A percentile compares a stretch with the other conserved stretches of the same genome.
Evolutionary conservation across 176 grass and related monocot genomes (phyloP).

Genomic region (Chloris gayana): DNA sequence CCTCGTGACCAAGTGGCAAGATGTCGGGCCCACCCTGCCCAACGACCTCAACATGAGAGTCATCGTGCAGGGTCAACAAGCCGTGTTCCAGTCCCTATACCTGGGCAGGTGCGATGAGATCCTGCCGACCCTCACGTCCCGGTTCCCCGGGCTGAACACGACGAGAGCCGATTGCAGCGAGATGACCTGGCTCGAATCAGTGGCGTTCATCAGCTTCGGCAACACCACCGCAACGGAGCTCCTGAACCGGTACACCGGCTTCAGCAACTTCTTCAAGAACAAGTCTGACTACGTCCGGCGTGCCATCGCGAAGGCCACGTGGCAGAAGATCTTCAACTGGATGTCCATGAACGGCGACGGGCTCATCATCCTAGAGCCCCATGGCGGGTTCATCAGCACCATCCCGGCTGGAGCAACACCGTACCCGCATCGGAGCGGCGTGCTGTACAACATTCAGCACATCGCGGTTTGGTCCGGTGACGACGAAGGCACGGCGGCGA

Average conservation of each 20-base stretch:
- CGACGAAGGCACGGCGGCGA: neutral
- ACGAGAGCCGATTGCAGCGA: constrained; percentile 38
- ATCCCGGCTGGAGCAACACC: constrained; percentile 22
- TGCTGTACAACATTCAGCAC: constrained; percentile 61
- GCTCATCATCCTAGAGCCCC: constrained; percentile 45
- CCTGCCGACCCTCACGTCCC: neutral
- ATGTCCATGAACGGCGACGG: constrained; percentile 39
- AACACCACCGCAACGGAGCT: constrained; percentile 3
- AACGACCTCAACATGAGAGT: constrained; percentile 38
- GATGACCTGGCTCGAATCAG: constrained; percentile 54
- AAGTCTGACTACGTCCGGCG: constrained; percentile 56
- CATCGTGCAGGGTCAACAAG: constrained; percentile 2
- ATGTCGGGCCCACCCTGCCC: constrained; percentile 27
- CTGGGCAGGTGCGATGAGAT: constrained; percentile 34
- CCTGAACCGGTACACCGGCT: constrained; percentile 5
- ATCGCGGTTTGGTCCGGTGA: constrained; percentile 24
- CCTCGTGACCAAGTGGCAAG: constrained; percentile 53
- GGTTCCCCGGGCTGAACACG: constrained; percentile 43
- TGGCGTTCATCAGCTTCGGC: neutral
- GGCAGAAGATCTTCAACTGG: constrained; percentile 31
- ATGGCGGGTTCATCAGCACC: constrained; percentile 38
- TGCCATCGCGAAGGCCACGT: constrained; percentile 13
- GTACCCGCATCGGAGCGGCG: constrained; percentile 46
- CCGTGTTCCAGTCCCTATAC: constrained; percentile 43
- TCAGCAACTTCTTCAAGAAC: constrained; percentile 40